Evolutionary conservation across 108 stramenopile genomes (phyloP).

Genomic region (Skeletonema marinoi): DNA sequence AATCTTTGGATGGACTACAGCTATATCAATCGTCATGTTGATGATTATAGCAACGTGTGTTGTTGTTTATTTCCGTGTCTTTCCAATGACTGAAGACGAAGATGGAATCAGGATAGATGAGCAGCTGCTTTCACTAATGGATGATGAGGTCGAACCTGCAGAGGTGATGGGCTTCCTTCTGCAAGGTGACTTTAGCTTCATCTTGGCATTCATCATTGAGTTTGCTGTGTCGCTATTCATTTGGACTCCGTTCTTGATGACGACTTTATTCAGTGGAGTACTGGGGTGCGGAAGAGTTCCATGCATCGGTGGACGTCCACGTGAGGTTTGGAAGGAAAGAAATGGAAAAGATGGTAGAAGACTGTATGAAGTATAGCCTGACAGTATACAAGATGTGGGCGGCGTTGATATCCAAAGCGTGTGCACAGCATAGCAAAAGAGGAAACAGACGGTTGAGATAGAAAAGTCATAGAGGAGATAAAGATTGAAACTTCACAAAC

Average conservation of each 20-base stretch:
- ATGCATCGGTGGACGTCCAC: constrained; percentile 45
- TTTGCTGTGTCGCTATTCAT: constrained; percentile 34
- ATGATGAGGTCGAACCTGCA: neutral
- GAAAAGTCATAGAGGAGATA: no score
- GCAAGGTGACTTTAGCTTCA: constrained; percentile 33
- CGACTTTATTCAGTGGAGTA: constrained; percentile 39
- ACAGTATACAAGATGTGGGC: no score
- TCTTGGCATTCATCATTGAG: constrained; percentile 43
- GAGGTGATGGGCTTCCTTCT: neutral
- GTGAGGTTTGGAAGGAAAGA: constrained; percentile 10
- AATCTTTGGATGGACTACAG: constrained; percentile 32
- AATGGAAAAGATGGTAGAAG: neutral
- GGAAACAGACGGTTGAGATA: no score
- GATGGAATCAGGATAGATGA: neutral
- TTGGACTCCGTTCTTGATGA: constrained; percentile 40
- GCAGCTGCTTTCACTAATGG: no score
- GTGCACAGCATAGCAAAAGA: no score
- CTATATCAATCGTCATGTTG: constrained; percentile 24
- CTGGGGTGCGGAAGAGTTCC: constrained; percentile 47
- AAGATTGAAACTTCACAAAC: no score
- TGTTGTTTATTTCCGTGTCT: constrained; percentile 24
- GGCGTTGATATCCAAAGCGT: no score
- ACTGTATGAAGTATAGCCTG: no score
- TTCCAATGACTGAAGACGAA: constrained; percentile 7
- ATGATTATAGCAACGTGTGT: constrained; percentile 20